Percentiles rank a stretch among this genome's conserved stretches.
phyloP scores from a whole-genome alignment of 1,284 basidiomycete genomes.

The Melampsora occidentalis region DNA sequence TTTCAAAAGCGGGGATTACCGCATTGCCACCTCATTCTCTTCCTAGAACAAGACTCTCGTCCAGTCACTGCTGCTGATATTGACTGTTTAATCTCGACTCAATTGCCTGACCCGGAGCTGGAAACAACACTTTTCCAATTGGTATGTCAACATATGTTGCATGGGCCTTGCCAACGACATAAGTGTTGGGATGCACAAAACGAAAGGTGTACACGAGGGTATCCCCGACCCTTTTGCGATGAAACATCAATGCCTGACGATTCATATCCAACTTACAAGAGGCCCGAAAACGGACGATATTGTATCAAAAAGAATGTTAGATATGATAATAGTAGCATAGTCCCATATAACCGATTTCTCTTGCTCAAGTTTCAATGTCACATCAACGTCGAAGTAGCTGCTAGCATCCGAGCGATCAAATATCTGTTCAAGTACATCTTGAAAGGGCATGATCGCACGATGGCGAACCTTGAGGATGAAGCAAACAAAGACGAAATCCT shows the following conservation, averaged over 20 bases:
- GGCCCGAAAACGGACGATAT: too few species aligned
- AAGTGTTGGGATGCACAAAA: too few species aligned
- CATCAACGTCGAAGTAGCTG: conserved; percentile 2
- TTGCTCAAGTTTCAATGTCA: background rate
- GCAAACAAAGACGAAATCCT: conserved; percentile 53
- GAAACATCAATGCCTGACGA: too few species aligned
- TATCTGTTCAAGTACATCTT: conserved; percentile 60
- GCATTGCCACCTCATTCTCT: background rate
- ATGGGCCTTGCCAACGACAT: background rate
- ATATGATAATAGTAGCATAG: background rate
- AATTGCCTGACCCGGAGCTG: background rate
- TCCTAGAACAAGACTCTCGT: background rate
- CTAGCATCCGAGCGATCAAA: conserved; percentile 51
- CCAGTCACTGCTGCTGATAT: background rate
- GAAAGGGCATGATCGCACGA: conserved; percentile 57
- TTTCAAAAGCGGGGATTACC: conserved; percentile 12
- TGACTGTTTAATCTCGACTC: background rate
- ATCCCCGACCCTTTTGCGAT: too few species aligned
- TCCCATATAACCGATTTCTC: background rate
- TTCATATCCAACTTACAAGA: too few species aligned
- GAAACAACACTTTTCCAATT: background rate
- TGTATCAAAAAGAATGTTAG: too few species aligned
- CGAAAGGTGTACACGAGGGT: too few species aligned
- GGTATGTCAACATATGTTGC: background rate
- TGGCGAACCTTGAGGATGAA: conserved; percentile 50